Conservation (phyloP, 371 early-diverging fungal genomes). For the Neoconidiobolus thromboides region DNA sequence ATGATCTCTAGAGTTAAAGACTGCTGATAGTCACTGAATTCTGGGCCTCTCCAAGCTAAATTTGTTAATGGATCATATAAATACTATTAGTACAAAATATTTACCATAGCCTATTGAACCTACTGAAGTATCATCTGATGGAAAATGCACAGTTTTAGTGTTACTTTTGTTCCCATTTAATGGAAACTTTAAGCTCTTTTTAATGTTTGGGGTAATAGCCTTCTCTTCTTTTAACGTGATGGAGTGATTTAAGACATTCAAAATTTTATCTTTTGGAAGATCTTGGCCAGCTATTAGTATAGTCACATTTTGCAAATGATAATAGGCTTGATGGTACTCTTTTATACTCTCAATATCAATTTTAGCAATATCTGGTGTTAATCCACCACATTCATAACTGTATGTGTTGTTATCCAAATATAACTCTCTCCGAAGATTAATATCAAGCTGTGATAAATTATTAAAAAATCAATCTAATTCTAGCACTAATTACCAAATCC, state of each 20-base stretch:
- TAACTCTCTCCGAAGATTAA: constrained; percentile 21
- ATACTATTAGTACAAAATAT: no score
- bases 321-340: constrained; percentile 43
- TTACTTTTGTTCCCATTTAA: constrained; percentile 13
- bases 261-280: constrained; percentile 18
- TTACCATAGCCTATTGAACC: constrained; percentile 33
- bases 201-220: constrained; percentile 19
- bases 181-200: constrained; percentile 7
- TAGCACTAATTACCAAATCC: constrained; percentile 19
- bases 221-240: constrained; percentile 12
- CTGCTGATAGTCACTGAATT: constrained; percentile 21
- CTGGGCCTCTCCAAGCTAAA: constrained; percentile 36
- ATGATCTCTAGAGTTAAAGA: constrained; percentile 36
- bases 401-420: constrained; percentile 29
- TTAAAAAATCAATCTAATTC: background rate
- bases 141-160: constrained; percentile 23
- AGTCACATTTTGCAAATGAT: constrained; percentile 36
- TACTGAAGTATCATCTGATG: constrained; percentile 27
- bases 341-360: constrained; percentile 44
- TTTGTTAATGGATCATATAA: background rate
- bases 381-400: constrained; percentile 49
- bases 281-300: constrained; percentile 35
- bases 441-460: constrained; percentile 11
- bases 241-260: constrained; percentile 11
- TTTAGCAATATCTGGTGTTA: constrained; percentile 39